These are phyloP conservation scores for Pythium angustatum DNA, from an alignment of 352 stramenopile genomes.

Conservation along the genomic window DNA sequence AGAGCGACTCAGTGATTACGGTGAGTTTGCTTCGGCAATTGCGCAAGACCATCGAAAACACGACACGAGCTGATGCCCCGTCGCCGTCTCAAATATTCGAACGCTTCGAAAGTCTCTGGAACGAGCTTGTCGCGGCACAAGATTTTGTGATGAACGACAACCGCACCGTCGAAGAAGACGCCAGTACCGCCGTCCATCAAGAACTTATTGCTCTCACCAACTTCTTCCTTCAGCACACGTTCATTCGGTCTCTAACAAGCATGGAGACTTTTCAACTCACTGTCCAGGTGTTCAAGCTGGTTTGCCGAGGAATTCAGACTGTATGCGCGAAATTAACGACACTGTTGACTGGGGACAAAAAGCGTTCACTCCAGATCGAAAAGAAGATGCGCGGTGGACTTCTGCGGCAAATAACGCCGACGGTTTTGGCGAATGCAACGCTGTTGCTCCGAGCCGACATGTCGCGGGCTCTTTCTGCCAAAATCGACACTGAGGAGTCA, in stretches of 20 bases:
- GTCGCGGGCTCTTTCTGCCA: neutral
- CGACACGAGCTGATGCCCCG: neutral
- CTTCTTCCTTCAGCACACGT: conserved; percentile 22
- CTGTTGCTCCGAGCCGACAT: conserved; percentile 7
- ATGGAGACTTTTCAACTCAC: neutral
- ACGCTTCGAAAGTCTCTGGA: conserved; percentile 15
- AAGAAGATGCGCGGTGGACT: neutral
- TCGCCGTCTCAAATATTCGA: neutral
- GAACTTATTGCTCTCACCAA: conserved; percentile 19
- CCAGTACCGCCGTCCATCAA: neutral
- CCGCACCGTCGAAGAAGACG: neutral
- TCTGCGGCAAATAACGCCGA: conserved; percentile 17
- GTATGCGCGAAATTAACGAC: neutral
- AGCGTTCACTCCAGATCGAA: conserved; percentile 2
- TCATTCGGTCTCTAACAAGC: conserved; percentile 2
- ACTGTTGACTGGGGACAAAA: neutral
- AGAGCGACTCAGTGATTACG: conserved; percentile 13
- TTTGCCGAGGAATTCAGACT: conserved; percentile 1
- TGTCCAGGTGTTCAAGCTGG: neutral
- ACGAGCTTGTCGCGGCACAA: conserved; percentile 10
- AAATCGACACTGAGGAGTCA: neutral
- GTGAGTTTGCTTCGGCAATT: conserved; percentile 19
- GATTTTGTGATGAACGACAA: neutral
- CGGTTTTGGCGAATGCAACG: neutral
- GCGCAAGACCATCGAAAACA: conserved; percentile 11